Base-by-base conservation (phyloP, 2,329 filamentous ascomycete species). In the Fragosphaeria purpurea region DNA sequence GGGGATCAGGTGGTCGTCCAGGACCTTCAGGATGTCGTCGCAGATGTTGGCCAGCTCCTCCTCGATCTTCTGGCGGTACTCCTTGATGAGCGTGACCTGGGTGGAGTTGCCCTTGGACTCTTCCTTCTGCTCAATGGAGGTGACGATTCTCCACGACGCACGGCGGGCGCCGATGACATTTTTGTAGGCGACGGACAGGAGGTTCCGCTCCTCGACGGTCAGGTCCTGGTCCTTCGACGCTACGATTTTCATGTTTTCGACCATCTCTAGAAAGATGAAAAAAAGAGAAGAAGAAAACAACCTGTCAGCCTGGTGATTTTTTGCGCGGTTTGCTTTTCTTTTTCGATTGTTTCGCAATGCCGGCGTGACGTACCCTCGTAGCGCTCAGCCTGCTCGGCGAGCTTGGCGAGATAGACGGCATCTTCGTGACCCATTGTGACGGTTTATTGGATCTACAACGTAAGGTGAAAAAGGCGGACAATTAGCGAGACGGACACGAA, bases 381-480 rank as follows among this genome's bases (percentile, higher is more conserved):
- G 72, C 93, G 91, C 85, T 98, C 93, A 74, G 93, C 93, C 84
- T 98, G 93, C 85, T 98, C 93, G 70, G 93, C 93, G 73, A 98
- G 87, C 89, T 97, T 97, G 76, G 93, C 93, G 72, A 97, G 86
- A 75, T 97, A 97, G 69, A 98, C 93, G 67, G 90, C 91, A 78
- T 97, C 90, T 82, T 97, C 91, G 81, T 95, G 88, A 83, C 87
- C 89, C 91, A 97, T 97, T 78, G 78, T 90, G 79, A 70, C 73
- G 69, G 62, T 53, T 51, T 64, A 30, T 47, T 47, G 41, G 65
- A 57, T 53, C 53, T 59, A 40, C 49, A 59, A 48, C 35, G 32
- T 40, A 37, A 11, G 11, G 11, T 37, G 11, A 37, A 37, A 37
- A 4, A 11, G 43, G 42, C 10, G n/a, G 32, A 7, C 9, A 30